These are phyloP conservation scores for Xylaria sp. DNA, from an alignment of 2,329 filamentous ascomycete genomes.

Conservation along the genomic window DNA sequence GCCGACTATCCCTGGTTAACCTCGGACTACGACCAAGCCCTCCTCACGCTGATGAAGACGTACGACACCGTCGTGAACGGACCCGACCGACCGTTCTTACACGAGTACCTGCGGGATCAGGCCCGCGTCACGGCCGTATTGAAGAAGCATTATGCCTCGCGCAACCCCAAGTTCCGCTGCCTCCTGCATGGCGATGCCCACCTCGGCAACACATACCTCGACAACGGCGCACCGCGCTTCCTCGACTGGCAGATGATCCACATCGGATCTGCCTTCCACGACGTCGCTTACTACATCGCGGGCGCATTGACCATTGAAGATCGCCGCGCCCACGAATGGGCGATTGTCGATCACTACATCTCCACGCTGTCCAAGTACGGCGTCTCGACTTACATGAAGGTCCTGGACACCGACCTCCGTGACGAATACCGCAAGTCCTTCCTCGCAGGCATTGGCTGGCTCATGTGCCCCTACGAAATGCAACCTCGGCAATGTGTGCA, in stretches of 20 bases:
- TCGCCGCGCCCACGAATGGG: constrained; percentile 32
- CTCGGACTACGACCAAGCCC: constrained; percentile 28
- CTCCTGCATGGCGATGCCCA: constrained; percentile 35
- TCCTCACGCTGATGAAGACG: constrained; percentile 26
- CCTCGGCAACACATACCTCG: constrained; percentile 34
- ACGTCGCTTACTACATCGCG: constrained; percentile 34
- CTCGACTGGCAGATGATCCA: constrained; percentile 36
- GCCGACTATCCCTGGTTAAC: constrained; percentile 31
- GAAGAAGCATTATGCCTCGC: constrained; percentile 30
- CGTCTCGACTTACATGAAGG: constrained; percentile 22
- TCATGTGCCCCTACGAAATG: constrained; percentile 34
- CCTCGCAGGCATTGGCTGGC: constrained; percentile 33
- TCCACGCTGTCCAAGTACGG: constrained; percentile 24
- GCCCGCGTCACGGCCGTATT: constrained; percentile 29
- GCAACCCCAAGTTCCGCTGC: constrained; percentile 33
- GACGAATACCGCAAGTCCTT: constrained; percentile 33
- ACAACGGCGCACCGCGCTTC: constrained; percentile 29
- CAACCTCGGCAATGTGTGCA: constrained; percentile 32
- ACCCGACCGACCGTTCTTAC: constrained; percentile 27
- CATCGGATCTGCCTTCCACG: constrained; percentile 35
- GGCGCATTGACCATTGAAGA: constrained; percentile 33
- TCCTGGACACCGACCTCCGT: constrained; percentile 26
- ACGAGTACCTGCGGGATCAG: constrained; percentile 27
- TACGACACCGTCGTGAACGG: constrained; percentile 25
- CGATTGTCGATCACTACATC: constrained; percentile 34